Evolutionary conservation across 1,139 yeast genomes (phyloP).

Genomic region (Kurtzmaniella quercitrusa): DNA sequence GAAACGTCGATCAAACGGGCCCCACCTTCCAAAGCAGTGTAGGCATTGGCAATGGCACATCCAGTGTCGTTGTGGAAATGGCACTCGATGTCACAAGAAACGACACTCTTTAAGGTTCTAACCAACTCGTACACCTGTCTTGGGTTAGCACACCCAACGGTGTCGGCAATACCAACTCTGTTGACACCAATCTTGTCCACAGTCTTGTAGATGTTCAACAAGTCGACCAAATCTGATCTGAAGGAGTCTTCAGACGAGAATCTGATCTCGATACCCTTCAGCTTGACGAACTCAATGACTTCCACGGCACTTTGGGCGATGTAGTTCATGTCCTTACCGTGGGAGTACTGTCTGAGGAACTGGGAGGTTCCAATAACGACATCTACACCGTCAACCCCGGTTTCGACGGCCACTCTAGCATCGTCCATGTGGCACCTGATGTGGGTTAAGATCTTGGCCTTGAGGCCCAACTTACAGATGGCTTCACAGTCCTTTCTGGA

Average conservation of each 20-base stretch:
- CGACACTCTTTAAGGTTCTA: constrained; percentile 53
- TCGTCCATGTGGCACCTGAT: constrained; percentile 61
- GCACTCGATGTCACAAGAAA: constrained; percentile 54
- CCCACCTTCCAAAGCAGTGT: constrained; percentile 60
- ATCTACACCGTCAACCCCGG: constrained; percentile 60
- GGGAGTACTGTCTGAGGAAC: constrained; percentile 48
- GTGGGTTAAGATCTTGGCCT: constrained; percentile 52
- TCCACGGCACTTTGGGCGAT: constrained; percentile 51
- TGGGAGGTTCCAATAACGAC: constrained; percentile 58
- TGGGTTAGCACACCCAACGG: constrained; percentile 60
- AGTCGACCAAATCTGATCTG: constrained; percentile 55
- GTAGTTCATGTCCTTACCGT: constrained; percentile 54
- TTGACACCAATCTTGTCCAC: constrained; percentile 58
- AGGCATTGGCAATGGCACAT: constrained; percentile 59
- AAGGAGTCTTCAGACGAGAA: constrained; percentile 56
- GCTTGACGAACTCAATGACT: constrained; percentile 55
- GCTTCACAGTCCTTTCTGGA: constrained; percentile 55
- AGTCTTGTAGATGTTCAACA: constrained; percentile 52
- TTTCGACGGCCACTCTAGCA: constrained; percentile 54
- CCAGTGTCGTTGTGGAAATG: constrained; percentile 63
- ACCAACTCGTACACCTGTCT: constrained; percentile 58
- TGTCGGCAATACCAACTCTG: constrained; percentile 59
- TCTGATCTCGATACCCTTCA: constrained; percentile 54
- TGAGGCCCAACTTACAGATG: constrained; percentile 51
- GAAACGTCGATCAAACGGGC: constrained; percentile 55